These are phyloP conservation scores for Saccharomycopsis hybrid DNA, from an alignment of 1,139 yeast species.

Conservation along the genomic window DNA sequence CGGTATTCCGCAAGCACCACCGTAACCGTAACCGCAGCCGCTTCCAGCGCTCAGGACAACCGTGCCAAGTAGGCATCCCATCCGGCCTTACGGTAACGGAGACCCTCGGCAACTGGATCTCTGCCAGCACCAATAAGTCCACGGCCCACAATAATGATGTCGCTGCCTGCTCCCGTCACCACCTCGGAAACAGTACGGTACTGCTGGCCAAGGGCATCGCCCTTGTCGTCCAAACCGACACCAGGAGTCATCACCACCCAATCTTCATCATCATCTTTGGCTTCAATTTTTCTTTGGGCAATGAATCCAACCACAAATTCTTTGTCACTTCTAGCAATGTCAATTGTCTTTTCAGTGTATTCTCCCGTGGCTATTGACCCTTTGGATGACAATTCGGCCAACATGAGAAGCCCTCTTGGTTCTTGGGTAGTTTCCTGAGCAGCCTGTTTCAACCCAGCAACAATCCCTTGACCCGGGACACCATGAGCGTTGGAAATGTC, in stretches of 20 bases:
- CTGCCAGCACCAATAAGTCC: constrained; percentile 95
- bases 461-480: constrained; percentile 92
- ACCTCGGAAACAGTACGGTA: constrained; percentile 90
- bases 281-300: constrained; percentile 88
- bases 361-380: constrained; percentile 93
- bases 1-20: too few species aligned
- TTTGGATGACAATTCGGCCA: constrained; percentile 90
- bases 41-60: background rate
- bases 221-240: constrained; percentile 94
- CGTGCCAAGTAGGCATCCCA: constrained; percentile 73
- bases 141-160: constrained; percentile 93
- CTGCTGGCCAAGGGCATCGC: constrained; percentile 96
- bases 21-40: too few species aligned
- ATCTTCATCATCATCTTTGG: constrained; percentile 76
- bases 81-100: constrained; percentile 86
- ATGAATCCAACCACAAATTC: constrained; percentile 95
- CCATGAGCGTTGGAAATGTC: constrained; percentile 98
- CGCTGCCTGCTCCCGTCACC: constrained; percentile 67
- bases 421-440: constrained; percentile 54
- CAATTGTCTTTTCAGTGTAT: constrained; percentile 80
- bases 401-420: constrained; percentile 87
- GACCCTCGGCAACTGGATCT: constrained; percentile 81
- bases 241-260: constrained; percentile 98
- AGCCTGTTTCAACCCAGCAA: constrained; percentile 79
- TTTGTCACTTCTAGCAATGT: constrained; percentile 79